phyloP scores from a whole-genome alignment of 768 basidiomycete species.

The Calocera viscosa region DNA sequence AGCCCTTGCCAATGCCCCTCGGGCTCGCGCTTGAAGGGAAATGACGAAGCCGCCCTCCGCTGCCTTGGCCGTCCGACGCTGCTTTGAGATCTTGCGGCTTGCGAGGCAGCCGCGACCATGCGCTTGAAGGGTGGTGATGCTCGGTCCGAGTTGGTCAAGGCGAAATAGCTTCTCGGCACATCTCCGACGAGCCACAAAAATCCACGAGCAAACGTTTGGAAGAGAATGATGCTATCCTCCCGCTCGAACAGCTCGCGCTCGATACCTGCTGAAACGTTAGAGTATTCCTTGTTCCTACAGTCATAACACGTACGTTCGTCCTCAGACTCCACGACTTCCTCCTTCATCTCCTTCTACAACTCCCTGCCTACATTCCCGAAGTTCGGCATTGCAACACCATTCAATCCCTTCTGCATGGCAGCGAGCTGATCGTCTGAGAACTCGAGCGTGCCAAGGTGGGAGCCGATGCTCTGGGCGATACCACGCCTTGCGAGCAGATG shows the following conservation, averaged over 20 bases:
- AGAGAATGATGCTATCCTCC: constrained; percentile 36
- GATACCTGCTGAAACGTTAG: constrained; percentile 41
- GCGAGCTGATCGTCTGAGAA: constrained; percentile 94
- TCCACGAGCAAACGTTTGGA: neutral
- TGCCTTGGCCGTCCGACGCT: neutral
- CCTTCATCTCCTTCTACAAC: constrained; percentile 79
- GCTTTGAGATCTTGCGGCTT: constrained; percentile 25
- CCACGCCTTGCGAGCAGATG: constrained; percentile 86
- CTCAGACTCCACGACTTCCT: constrained; percentile 52
- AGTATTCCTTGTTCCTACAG: constrained; percentile 7
- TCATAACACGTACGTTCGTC: constrained; percentile 58
- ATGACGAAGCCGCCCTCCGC: constrained; percentile 20
- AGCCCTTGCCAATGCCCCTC: constrained; percentile 30
- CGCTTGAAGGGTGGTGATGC: constrained; percentile 56
- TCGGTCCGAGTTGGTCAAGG: neutral
- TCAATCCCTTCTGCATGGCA: constrained; percentile 81
- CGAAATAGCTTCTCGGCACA: neutral
- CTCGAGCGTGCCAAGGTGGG: constrained; percentile 77
- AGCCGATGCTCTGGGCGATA: constrained; percentile 82
- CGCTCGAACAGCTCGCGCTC: constrained; percentile 72
- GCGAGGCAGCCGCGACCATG: constrained; percentile 57
- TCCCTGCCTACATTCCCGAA: constrained; percentile 77
- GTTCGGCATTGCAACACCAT: constrained; percentile 86
- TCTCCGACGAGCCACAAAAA: neutral
- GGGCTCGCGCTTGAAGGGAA: constrained; percentile 53